Percentiles rank a stretch among this genome's conserved stretches.
These are phyloP conservation scores for Spergularia marina DNA, from an alignment of 148 eudicot genomes.

Conservation along the genomic window DNA sequence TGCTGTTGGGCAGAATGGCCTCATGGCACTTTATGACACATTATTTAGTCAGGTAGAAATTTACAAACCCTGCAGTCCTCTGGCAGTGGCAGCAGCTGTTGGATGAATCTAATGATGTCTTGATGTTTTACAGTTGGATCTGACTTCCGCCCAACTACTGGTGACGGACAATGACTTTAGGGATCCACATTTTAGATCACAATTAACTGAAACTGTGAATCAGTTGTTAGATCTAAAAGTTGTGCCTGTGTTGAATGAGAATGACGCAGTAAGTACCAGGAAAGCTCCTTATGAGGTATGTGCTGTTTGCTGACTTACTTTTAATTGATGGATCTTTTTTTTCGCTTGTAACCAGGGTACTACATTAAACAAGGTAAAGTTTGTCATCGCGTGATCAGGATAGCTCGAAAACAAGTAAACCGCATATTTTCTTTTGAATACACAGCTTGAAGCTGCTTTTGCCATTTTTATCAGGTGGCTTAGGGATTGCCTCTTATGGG, in stretches of 20 bases:
- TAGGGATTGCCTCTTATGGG: conserved; percentile 11
- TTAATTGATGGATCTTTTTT: conserved; percentile 31
- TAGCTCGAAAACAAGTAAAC: conserved; percentile 33
- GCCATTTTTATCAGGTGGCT: conserved; percentile 11
- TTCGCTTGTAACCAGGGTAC: conserved; percentile 33
- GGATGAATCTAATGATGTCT: conserved; percentile 14
- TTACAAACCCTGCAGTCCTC: conserved; percentile 2
- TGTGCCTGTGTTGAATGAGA: conserved; percentile 87
- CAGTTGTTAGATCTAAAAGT: conserved; percentile 62
- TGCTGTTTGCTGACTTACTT: conserved; percentile 17
- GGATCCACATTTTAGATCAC: conserved; percentile 73
- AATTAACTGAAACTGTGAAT: conserved; percentile 68
- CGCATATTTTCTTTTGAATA: conserved; percentile 29
- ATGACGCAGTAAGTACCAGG: conserved; percentile 97
- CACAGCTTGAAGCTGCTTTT: conserved; percentile 23
- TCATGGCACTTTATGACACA: conserved; percentile 93
- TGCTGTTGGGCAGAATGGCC: conserved; percentile 97
- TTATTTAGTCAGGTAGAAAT: conserved; percentile 78
- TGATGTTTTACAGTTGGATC: conserved; percentile 68
- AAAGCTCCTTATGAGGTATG: conserved; percentile 95
- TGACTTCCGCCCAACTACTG: conserved; percentile 89
- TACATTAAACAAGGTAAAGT: conserved; percentile 29
- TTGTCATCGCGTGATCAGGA: conserved; percentile 33
- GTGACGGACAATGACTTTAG: conserved; percentile 95
- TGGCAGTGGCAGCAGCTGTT: background rate